Base-by-base conservation (phyloP, 306 rosid species). In the Castanea mollissima region DNA sequence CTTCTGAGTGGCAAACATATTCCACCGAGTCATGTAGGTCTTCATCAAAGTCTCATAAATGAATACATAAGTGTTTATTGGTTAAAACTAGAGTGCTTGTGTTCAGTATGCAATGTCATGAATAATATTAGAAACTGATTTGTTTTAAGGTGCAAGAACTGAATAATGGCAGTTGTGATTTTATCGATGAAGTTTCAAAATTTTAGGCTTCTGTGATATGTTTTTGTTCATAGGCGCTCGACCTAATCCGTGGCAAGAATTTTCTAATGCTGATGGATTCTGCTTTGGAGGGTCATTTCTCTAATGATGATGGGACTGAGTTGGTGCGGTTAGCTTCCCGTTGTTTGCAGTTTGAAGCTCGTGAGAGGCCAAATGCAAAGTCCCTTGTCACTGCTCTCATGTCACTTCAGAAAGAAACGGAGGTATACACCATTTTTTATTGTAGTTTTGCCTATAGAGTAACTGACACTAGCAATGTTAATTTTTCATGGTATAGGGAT, bases 261-360 rank as follows among this genome's bases (percentile, higher is more conserved):
- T 93, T 91, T 81, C 68, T 87, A 88, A 92, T 92, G 99, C 74
- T 95, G 78, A 95, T 95, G 97, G 99, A 95, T 84, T 95, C 99
- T 55, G 97, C 96, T 27, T 78, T 92, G 80, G 98, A 92, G 83
- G 99, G 98, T 51, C 92, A 95, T 69, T 95, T 95, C 81, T 92
- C 98, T 49, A 95, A 95, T 74, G 98, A 95, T 79, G 99, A 92
- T 51, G 98, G 98, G 90, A 93, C 99, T 23, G 99, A 95, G 83
- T 79, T 95, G 77, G 96, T 93, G 76, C 91, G 97, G 56, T 86
- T 92, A 85, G 99, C 99, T 74, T 90, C 98, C 20, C 99, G 98
- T 46, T 95, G 97, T 77, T 87, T 95, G 70, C 99, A 95, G 71
- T 95, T 90, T 77, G 99, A 95, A 83, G 97, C 96, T 60, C 98